A percentile compares a stretch with the other conserved stretches of the same genome.
phyloP scores from a whole-genome alignment of 371 early-diverging fungal genomes.

The Mortierella sp. region DNA sequence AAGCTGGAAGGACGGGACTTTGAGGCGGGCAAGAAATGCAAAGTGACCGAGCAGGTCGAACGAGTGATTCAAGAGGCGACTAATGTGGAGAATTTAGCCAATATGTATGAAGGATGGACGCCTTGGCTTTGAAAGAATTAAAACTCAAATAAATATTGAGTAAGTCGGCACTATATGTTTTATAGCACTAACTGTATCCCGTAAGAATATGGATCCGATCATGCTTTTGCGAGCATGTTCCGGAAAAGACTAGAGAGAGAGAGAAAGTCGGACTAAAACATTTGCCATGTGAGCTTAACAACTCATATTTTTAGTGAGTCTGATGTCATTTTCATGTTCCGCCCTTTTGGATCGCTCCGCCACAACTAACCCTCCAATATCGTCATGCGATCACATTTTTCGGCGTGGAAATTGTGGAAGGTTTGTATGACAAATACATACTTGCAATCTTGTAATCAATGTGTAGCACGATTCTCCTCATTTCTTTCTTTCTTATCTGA shows the following conservation, averaged over 20 bases:
- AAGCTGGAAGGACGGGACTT: constrained; percentile 81
- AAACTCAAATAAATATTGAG: not conserved
- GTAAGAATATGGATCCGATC: no score
- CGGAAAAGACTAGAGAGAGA: not conserved
- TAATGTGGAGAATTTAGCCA: constrained; percentile 67
- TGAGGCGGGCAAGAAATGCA: constrained; percentile 63
- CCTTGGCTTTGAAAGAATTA: constrained; percentile 65
- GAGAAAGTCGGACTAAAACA: not conserved
- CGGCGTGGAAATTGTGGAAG: not conserved
- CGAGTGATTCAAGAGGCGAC: constrained; percentile 71
- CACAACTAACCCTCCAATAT: not conserved
- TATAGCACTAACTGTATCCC: no score
- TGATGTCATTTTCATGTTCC: not conserved
- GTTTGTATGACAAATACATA: constrained; percentile 1
- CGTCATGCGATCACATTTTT: not conserved
- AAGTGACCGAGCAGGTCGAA: constrained; percentile 73
- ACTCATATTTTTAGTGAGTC: not conserved
- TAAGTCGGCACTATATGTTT: no score
- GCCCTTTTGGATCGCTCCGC: constrained; percentile 14
- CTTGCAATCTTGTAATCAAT: not conserved
- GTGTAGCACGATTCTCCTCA: not conserved
- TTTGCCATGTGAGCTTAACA: not conserved
- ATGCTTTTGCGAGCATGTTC: no score
- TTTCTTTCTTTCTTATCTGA: not conserved
- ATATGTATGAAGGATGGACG: constrained; percentile 84